These are phyloP conservation scores for Prosopis cineraria DNA, from an alignment of 306 rosid genomes.

Conservation along the genomic window DNA sequence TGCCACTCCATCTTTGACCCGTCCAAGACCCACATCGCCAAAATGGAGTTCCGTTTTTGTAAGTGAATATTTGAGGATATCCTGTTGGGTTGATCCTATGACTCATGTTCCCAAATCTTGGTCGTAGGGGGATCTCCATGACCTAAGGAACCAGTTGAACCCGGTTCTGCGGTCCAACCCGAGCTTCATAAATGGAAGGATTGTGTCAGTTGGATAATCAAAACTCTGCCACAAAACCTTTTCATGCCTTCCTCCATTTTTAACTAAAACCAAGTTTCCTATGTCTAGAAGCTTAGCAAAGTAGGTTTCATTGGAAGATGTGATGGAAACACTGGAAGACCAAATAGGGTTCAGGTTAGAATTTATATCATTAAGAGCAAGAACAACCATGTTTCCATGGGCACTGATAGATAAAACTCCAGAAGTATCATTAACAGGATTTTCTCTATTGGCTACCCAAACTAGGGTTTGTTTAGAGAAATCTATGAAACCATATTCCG, in stretches of 20 bases:
- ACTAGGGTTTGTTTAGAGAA: no score
- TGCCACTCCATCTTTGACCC: no score
- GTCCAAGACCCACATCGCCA: no score
- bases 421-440: constrained; percentile 28
- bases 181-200: constrained; percentile 11
- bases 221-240: constrained; percentile 40
- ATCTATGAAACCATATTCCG: constrained; percentile 63
- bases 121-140: constrained; percentile 45
- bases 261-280: constrained; percentile 37
- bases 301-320: neutral
- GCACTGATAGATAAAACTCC: constrained; percentile 39
- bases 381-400: constrained; percentile 45
- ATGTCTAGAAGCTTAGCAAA: constrained; percentile 46
- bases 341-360: constrained; percentile 38
- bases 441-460: constrained; percentile 75
- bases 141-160: constrained; percentile 27
- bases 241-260: neutral
- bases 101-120: constrained; percentile 39
- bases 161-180: constrained; percentile 30
- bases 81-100: constrained; percentile 28
- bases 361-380: no score
- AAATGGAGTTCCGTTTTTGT: no score
- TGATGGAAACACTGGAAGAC: constrained; percentile 41
- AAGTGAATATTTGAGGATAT: no score
- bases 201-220: constrained; percentile 34